A percentile compares a stretch with the other conserved stretches of the same genome.
phyloP scores from a whole-genome alignment of 805 yeast species.

The Naumovozyma castellii region DNA sequence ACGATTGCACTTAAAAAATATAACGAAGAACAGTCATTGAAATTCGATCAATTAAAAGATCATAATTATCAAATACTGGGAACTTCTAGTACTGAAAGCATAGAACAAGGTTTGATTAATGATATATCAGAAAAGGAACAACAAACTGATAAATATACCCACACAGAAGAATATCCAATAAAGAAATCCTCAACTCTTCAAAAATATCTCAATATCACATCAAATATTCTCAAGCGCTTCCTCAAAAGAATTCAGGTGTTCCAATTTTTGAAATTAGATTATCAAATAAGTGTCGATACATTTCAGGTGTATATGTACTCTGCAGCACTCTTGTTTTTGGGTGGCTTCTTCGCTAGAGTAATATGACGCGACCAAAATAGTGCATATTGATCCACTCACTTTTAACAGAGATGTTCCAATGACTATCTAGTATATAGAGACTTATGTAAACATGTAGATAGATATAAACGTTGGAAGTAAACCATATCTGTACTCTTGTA shows the following conservation, averaged over 20 bases:
- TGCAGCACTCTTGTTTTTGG: not conserved
- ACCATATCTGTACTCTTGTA: not conserved
- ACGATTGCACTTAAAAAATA: constrained; percentile 39
- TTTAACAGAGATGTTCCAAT: too few relatives aligned
- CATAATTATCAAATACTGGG: not conserved
- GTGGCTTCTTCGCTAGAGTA: not conserved
- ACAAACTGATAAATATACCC: not conserved
- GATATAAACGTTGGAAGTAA: not conserved
- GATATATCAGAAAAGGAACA: too few relatives aligned
- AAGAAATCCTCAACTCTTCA: not conserved
- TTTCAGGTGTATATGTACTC: not conserved
- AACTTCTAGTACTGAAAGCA: not conserved
- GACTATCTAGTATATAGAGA: too few relatives aligned
- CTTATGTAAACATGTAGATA: not conserved
- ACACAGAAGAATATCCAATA: not conserved
- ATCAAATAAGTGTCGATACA: not conserved
- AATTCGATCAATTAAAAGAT: not conserved
- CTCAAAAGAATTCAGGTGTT: not conserved
- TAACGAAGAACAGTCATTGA: constrained; percentile 2
- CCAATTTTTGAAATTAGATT: too few relatives aligned
- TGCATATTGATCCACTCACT: not conserved
- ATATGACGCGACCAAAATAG: not conserved
- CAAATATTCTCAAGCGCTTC: not conserved
- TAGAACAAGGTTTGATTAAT: not conserved
- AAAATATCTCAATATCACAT: not conserved